These are phyloP conservation scores for Paecilomyces fulvus DNA, from an alignment of 2,329 filamentous ascomycete genomes.

Conservation along the genomic window DNA sequence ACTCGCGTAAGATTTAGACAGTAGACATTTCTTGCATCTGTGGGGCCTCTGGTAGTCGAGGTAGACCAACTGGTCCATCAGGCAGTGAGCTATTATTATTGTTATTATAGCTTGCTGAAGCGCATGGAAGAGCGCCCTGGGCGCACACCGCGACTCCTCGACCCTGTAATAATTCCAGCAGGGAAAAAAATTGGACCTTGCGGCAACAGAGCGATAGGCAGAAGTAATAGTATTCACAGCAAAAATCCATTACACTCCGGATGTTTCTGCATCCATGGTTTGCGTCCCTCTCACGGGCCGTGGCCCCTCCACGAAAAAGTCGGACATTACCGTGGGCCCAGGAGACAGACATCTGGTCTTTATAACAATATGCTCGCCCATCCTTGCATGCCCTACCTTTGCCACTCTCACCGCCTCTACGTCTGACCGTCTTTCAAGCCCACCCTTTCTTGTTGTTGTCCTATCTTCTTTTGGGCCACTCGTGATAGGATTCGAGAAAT, in stretches of 20 bases:
- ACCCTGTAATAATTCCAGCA: neutral
- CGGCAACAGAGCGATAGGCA: neutral
- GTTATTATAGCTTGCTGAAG: neutral
- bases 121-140: neutral
- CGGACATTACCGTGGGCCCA: conserved; percentile 14
- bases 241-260: neutral
- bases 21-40: neutral
- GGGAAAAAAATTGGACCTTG: neutral
- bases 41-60: neutral
- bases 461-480: neutral
- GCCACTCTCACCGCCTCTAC: neutral
- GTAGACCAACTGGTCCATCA: neutral
- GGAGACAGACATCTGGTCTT: neutral
- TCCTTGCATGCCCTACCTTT: neutral
- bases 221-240: neutral
- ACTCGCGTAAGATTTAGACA: neutral
- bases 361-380: neutral
- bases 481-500: neutral
- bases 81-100: neutral
- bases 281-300: conserved; percentile 11
- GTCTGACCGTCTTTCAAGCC: neutral
- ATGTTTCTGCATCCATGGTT: neutral
- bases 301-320: conserved; percentile 11
- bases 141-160: neutral
- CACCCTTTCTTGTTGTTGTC: neutral